Conservation (phyloP, 352 stramenopile genomes). For the Pythium rhizo-oryzae region DNA sequence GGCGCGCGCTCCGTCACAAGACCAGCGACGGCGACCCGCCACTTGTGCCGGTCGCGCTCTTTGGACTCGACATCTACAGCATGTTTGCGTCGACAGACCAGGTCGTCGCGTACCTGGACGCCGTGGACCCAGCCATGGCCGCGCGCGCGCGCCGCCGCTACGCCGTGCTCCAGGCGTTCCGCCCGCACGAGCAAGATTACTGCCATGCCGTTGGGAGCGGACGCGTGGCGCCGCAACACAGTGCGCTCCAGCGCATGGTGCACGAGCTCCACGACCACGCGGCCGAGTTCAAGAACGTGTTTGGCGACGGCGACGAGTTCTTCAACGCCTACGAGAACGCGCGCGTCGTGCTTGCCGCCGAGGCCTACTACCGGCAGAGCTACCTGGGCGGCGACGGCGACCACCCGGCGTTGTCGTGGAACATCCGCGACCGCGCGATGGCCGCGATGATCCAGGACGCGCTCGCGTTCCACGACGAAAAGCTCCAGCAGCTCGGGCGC, state of each 20-base stretch:
- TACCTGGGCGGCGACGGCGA: slow-evolving; percentile 27
- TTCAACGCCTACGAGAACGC: slow-evolving; percentile 44
- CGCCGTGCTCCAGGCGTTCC: slow-evolving; percentile 27
- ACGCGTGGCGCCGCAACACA: slow-evolving; percentile 26
- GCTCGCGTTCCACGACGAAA: slow-evolving; percentile 37
- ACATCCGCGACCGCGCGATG: slow-evolving; percentile 41
- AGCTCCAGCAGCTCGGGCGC: slow-evolving; percentile 21
- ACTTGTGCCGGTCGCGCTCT: slow-evolving; percentile 31
- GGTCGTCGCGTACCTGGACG: slow-evolving; percentile 36
- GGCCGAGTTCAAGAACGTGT: slow-evolving; percentile 36
- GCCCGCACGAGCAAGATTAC: slow-evolving; percentile 36
- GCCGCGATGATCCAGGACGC: slow-evolving; percentile 36
- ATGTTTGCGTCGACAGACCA: slow-evolving; percentile 42
- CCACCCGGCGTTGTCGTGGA: slow-evolving; percentile 25
- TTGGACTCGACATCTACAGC: slow-evolving; percentile 44
- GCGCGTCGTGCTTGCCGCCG: slow-evolving; percentile 33
- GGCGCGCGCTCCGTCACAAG: slow-evolving; percentile 6
- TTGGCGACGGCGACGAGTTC: slow-evolving; percentile 38
- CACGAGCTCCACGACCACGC: slow-evolving; percentile 29
- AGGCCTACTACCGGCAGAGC: slow-evolving; percentile 43
- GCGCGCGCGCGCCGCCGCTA: slow-evolving; percentile 33
- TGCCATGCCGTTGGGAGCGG: slow-evolving; percentile 27
- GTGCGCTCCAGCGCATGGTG: slow-evolving; percentile 32
- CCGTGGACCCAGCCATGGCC: slow-evolving; percentile 33
- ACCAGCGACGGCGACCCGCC: background rate